Conservation (phyloP, 73 alveolate genomes). For the Tetrahymena borealis region DNA sequence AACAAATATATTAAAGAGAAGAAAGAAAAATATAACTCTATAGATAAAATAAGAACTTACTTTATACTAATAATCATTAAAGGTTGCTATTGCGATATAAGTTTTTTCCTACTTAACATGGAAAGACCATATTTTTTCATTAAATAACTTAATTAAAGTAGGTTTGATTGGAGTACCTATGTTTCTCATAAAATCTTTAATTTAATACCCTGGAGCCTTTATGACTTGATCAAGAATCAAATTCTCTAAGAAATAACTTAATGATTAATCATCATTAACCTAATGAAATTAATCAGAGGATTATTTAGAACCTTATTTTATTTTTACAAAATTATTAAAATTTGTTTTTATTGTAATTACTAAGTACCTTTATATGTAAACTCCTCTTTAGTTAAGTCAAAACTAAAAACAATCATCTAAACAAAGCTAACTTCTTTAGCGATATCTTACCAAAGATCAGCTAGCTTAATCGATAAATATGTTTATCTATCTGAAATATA, state of each 20-base stretch:
- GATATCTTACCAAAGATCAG: not conserved
- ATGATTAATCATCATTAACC: not conserved
- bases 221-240: not conserved
- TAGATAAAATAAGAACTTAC: not conserved
- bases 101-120: not conserved
- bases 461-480: not conserved
- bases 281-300: not conserved
- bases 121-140: not conserved
- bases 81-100: not conserved
- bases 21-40: too few species aligned
- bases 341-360: not conserved
- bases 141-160: not conserved
- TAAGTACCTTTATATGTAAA: not conserved
- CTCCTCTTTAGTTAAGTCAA: not conserved
- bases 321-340: not conserved
- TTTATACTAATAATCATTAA: not conserved
- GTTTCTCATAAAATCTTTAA: not conserved
- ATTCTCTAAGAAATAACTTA: not conserved
- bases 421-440: not conserved
- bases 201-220: not conserved
- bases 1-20: too few species aligned
- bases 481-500: not conserved
- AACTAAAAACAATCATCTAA: not conserved
- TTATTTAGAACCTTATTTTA: not conserved
- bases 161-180: not conserved